Base-by-base conservation (phyloP, 1,139 yeast species). In the Debaryomyces robertsiae region DNA sequence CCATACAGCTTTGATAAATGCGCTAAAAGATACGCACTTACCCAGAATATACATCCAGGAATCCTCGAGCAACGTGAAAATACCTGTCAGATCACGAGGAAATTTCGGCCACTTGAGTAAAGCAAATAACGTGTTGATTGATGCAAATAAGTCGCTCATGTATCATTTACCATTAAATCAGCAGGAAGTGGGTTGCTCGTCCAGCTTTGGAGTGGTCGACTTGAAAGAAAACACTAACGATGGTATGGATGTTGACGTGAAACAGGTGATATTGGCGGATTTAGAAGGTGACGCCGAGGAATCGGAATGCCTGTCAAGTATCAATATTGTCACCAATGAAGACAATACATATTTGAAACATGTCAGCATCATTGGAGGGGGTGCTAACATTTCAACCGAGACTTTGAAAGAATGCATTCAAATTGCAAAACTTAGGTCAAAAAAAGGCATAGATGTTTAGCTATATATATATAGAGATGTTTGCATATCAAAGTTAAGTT, bases 261-360 rank as follows among this genome's bases (percentile, higher is more conserved):
- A 56, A 27, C 54, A 74, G 1, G 68, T 80, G 1, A 54, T 86
- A 27, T 60, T 87, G 41, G 80, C 86, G 2, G 95, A 86, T 53
- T 56, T 86, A 34, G 91, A 85, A 58, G 93, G 93, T 7, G 93
- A 84, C 49, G 84, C 89, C 4, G 95, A 87, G 58, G 91, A 86
- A 55, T 55, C 68, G 6, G 63, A 74, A 9, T 64, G 76, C 9
- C 57, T 60, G 30, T 72, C 79, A 28, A 63, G 75, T 35, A 61
- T 79, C 15, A 60, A 63, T 31, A 67, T 77, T 6, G 61, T 73
- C 11, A 54, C 57, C 15, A 51, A 55, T 11, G 49, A 53, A 48
- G 61, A 36, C 48, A 64, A 18, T 51, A 53, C 35, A 40, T 60
- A 24, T 55, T 58, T 51, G 45, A 61, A 16, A 47, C 53, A 48